Evolutionary conservation across 495 filamentous ascomycete genomes (phyloP).

Genomic region (Aspergillus diversus): DNA sequence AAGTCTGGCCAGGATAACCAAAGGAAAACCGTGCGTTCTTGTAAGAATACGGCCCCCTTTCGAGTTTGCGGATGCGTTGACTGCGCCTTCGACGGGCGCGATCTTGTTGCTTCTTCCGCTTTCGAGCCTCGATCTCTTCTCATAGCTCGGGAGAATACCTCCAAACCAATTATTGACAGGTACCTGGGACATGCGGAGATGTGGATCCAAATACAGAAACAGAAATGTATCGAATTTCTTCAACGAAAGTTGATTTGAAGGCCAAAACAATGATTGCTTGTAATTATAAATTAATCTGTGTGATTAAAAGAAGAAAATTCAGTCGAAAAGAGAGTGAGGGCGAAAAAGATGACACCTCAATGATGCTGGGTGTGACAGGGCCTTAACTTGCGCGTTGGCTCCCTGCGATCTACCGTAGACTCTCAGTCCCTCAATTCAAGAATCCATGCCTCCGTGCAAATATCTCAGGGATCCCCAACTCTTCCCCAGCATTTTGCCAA

Average conservation of each 20-base stretch:
- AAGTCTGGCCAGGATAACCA: constrained; percentile 15
- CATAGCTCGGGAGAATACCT: not conserved
- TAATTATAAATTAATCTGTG: too few species aligned
- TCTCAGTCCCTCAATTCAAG: not conserved
- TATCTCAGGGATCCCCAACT: too few species aligned
- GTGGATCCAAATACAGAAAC: not conserved
- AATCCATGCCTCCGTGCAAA: too few species aligned
- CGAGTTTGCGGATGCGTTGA: constrained; percentile 7
- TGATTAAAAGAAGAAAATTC: too few species aligned
- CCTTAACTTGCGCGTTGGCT: not conserved
- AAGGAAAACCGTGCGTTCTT: constrained; percentile 6
- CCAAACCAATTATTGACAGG: not conserved
- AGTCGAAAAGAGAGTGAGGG: too few species aligned
- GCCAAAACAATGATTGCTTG: too few species aligned
- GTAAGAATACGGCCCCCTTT: not conserved
- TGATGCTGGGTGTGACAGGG: not conserved
- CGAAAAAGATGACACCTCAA: too few species aligned
- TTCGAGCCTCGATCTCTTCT: constrained; percentile 10
- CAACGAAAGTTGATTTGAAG: too few species aligned
- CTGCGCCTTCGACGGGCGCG: constrained; percentile 1
- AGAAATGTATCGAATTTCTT: too few species aligned
- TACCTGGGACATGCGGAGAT: not conserved
- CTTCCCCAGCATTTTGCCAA: not conserved
- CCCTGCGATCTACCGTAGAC: constrained; percentile 11
- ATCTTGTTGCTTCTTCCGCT: constrained; percentile 6